Conservation (phyloP, 352 stramenopile genomes). For the Phytophthora tentaculata region DNA sequence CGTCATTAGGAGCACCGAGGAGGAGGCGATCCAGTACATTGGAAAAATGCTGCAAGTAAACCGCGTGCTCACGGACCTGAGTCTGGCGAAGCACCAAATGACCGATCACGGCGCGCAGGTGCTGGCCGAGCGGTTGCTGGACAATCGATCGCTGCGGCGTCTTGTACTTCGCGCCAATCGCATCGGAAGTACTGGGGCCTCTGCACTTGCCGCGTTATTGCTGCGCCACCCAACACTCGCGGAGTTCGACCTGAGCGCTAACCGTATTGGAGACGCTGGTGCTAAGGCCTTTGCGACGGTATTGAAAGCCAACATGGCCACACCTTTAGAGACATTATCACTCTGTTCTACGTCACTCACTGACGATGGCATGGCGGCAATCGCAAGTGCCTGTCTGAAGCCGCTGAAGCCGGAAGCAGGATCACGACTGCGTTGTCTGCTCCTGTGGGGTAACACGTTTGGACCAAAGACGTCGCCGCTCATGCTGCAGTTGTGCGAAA, state of each 20-base stretch:
- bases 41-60: constrained; percentile 85
- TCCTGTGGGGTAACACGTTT: constrained; percentile 82
- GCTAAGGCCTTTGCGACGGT: constrained; percentile 63
- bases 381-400: constrained; percentile 51
- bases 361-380: constrained; percentile 49
- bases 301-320: constrained; percentile 44
- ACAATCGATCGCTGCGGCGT: constrained; percentile 65
- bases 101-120: constrained; percentile 73
- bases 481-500: constrained; percentile 50
- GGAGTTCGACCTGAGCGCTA: constrained; percentile 70
- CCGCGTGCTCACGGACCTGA: constrained; percentile 55
- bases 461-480: constrained; percentile 38
- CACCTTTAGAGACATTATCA: constrained; percentile 49
- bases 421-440: constrained; percentile 44
- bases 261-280: constrained; percentile 66
- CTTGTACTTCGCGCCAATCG: constrained; percentile 69
- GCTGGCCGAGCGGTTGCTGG: constrained; percentile 69
- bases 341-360: constrained; percentile 69
- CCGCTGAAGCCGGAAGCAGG: constrained; percentile 33
- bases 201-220: constrained; percentile 61
- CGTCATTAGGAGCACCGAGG: constrained; percentile 60
- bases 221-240: constrained; percentile 52
- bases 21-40: constrained; percentile 75
- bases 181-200: constrained; percentile 66
- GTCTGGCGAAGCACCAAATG: constrained; percentile 75